These are phyloP conservation scores for Cucurbita maxima DNA, from an alignment of 306 rosid genomes.

Conservation along the genomic window DNA sequence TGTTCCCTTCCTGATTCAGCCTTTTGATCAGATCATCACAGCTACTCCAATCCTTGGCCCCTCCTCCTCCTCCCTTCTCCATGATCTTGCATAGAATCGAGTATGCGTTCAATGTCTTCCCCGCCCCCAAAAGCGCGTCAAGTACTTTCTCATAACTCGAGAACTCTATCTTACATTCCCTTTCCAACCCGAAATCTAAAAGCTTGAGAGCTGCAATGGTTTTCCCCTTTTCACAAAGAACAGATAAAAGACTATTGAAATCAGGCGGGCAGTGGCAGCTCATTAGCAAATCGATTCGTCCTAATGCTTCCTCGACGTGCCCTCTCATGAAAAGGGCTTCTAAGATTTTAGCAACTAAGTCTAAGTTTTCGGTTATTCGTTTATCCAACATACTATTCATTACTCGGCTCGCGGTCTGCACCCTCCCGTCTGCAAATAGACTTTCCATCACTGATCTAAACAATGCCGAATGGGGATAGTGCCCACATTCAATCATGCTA, in stretches of 20 bases:
- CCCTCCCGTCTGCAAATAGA: conserved; percentile 76
- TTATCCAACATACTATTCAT: conserved; percentile 87
- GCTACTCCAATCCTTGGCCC: conserved; percentile 50
- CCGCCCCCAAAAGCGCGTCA: conserved; percentile 55
- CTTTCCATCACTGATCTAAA: conserved; percentile 60
- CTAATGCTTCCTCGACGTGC: conserved; percentile 83
- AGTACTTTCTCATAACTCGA: conserved; percentile 72
- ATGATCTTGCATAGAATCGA: conserved; percentile 66
- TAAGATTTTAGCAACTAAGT: conserved; percentile 64
- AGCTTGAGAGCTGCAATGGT: conserved; percentile 81
- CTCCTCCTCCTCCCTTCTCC: conserved; percentile 71
- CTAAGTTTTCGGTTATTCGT: conserved; percentile 69
- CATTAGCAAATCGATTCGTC: conserved; percentile 62
- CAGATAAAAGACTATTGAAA: conserved; percentile 41
- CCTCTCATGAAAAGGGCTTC: conserved; percentile 84
- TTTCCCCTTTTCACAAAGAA: conserved; percentile 70
- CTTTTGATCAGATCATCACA: conserved; percentile 48
- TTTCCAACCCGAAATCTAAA: conserved; percentile 69
- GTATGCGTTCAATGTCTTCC: conserved; percentile 81
- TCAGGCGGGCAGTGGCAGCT: conserved; percentile 39
- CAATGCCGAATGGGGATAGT: conserved; percentile 47
- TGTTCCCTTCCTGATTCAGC: conserved; percentile 77
- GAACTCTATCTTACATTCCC: conserved; percentile 39
- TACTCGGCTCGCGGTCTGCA: conserved; percentile 88
- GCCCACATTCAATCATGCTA: conserved; percentile 76